Evolutionary conservation across 75 land plant genomes (phyloP).

Genomic region (Cupressus sempervirens): DNA sequence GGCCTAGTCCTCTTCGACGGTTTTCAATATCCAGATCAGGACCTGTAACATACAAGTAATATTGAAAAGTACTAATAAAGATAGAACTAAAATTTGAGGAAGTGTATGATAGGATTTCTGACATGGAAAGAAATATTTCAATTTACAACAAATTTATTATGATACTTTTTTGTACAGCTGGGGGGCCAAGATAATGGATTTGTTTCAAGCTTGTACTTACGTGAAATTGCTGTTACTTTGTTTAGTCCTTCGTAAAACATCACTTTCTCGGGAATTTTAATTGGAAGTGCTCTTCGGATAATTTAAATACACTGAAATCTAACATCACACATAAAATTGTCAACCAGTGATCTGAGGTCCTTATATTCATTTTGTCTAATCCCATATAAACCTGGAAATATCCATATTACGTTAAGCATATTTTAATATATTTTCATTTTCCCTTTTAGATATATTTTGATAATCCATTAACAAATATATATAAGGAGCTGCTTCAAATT

Average conservation of each 20-base stretch:
- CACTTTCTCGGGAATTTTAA: neutral
- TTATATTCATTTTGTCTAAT: neutral
- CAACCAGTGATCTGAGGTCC: neutral
- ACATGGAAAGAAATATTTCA: neutral
- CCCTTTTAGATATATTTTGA: neutral
- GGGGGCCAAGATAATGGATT: neutral
- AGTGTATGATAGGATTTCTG: constrained; percentile 7
- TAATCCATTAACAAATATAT: neutral
- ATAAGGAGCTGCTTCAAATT: neutral
- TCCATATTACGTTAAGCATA: neutral
- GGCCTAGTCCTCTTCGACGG: constrained; percentile 64
- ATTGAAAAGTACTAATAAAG: neutral
- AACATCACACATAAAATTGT: neutral
- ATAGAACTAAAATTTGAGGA: neutral
- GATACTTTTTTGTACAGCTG: neutral
- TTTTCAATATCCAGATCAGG: constrained; percentile 73
- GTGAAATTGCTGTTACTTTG: neutral
- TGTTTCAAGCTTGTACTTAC: neutral
- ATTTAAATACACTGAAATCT: neutral
- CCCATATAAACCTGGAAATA: neutral
- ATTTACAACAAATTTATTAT: neutral
- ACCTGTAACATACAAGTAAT: constrained; percentile 58
- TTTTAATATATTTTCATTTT: neutral
- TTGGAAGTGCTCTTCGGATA: neutral
- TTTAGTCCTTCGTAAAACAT: neutral